Evolutionary conservation across 257 asterid genomes (phyloP).

Genomic region (Petunia axillaris): DNA sequence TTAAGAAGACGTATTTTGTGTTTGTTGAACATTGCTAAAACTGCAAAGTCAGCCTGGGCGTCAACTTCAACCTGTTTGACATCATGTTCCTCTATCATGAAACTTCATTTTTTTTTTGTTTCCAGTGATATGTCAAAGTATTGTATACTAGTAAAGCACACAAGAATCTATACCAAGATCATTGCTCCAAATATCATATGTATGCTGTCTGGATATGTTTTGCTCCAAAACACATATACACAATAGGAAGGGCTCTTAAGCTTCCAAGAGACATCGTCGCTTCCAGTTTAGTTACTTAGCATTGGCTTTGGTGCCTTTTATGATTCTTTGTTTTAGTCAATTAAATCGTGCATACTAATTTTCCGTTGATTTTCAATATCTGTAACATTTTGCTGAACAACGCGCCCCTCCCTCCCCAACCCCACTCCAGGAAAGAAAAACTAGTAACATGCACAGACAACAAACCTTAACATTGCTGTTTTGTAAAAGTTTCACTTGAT

Average conservation of each 20-base stretch:
- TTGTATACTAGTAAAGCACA: background rate
- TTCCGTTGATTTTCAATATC: background rate
- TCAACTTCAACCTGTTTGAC: background rate
- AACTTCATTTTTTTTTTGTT: background rate
- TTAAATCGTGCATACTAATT: background rate
- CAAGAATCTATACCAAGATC: background rate
- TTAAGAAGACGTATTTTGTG: background rate
- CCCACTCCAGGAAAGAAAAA: too few species aligned
- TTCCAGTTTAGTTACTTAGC: background rate
- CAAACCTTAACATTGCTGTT: constrained; percentile 1
- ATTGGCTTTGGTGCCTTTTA: constrained; percentile 13
- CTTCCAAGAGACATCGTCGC: background rate
- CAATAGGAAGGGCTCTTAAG: background rate
- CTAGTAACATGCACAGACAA: background rate
- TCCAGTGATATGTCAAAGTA: background rate
- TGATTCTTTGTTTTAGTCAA: background rate
- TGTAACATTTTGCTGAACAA: background rate
- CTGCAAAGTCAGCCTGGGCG: background rate
- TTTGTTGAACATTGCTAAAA: background rate
- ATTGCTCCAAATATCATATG: background rate
- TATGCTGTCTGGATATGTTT: background rate
- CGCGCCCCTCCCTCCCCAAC: background rate
- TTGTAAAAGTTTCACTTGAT: constrained; percentile 15
- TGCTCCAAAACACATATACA: background rate
- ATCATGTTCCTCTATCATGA: constrained; percentile 12